These are phyloP conservation scores for Galeopsis tetrahit DNA, from an alignment of 257 asterid species.

Conservation along the genomic window DNA sequence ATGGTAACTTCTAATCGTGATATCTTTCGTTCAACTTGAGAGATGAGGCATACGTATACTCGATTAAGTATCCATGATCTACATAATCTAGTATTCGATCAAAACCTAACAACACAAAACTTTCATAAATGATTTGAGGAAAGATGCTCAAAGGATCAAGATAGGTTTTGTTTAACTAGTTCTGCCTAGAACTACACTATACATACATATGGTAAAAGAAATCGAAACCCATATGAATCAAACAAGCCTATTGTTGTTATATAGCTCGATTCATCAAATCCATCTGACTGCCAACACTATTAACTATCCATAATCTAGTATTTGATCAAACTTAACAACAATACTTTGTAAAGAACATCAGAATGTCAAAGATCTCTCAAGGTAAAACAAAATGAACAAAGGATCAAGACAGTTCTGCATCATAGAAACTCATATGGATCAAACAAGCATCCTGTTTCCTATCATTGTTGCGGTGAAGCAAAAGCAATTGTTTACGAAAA, in stretches of 20 bases:
- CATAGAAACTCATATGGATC: background rate
- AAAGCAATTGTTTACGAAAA: background rate
- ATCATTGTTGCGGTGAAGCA: background rate
- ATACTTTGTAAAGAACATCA: background rate
- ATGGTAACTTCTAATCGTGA: background rate
- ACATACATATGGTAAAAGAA: background rate
- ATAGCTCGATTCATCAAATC: slow-evolving; percentile 2
- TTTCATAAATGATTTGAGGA: background rate
- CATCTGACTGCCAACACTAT: slow-evolving; percentile 2
- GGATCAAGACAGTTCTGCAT: background rate
- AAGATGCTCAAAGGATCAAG: background rate
- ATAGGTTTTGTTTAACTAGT: slow-evolving; percentile 15
- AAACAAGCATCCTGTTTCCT: background rate
- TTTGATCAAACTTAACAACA: slow-evolving; percentile 15
- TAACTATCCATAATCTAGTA: background rate
- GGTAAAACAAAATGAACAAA: background rate
- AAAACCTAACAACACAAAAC: slow-evolving; percentile 5
- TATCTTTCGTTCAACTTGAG: background rate
- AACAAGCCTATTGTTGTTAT: background rate
- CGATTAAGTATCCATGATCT: background rate
- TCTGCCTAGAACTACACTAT: slow-evolving; percentile 7
- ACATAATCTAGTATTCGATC: slow-evolving; percentile 13
- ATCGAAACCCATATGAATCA: background rate
- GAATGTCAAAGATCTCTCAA: background rate
- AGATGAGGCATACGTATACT: background rate